Percentiles rank a stretch among this genome's conserved stretches.
These are phyloP conservation scores for Aspergillus saccharolyticus DNA, from an alignment of 495 filamentous ascomycete genomes.

Conservation along the genomic window DNA sequence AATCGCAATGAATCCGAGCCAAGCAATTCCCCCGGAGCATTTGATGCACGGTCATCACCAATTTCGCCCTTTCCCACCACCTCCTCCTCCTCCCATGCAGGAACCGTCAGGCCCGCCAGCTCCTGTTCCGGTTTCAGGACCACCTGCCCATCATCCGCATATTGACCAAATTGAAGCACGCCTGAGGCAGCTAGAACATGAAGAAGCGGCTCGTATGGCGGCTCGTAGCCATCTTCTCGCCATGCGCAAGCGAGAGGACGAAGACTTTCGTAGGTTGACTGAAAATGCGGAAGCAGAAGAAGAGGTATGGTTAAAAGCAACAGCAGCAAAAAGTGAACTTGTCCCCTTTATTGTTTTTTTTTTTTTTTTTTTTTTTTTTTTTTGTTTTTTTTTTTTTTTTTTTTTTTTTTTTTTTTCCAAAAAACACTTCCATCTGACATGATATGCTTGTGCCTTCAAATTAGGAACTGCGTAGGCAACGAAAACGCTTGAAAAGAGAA, in stretches of 20 bases:
- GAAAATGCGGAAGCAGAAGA: conserved; percentile 44
- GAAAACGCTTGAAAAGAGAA: conserved; percentile 43
- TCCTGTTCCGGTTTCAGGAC: conserved; percentile 17
- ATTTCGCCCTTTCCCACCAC: conserved; percentile 32
- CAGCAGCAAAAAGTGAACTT: background rate
- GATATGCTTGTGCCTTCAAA: background rate
- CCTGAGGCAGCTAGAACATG: conserved; percentile 43
- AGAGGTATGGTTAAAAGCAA: conserved; percentile 33
- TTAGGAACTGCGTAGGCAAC: conserved; percentile 44
- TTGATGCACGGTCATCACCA: conserved; percentile 36
- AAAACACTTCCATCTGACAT: conserved; percentile 9
- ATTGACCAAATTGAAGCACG: conserved; percentile 44
- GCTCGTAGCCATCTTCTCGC: conserved; percentile 40
- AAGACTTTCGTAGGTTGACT: conserved; percentile 45
- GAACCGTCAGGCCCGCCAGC: conserved; percentile 31
- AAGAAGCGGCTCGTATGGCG: conserved; percentile 42
- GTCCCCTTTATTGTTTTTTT: background rate
- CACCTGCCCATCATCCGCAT: conserved; percentile 24
- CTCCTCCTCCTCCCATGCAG: conserved; percentile 29
- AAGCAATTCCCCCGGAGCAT: conserved; percentile 32
- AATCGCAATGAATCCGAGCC: conserved; percentile 45
- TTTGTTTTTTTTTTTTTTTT: conserved; percentile 1
- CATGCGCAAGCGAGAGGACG: conserved; percentile 45
- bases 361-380: conserved; percentile 1
- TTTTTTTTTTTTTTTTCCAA: conserved; percentile 1